Evolutionary conservation across 2,329 filamentous ascomycete species (phyloP), one percentile per base, ranked within the genome.

Genomic region (Pochonia chlamydosporia): DNA sequence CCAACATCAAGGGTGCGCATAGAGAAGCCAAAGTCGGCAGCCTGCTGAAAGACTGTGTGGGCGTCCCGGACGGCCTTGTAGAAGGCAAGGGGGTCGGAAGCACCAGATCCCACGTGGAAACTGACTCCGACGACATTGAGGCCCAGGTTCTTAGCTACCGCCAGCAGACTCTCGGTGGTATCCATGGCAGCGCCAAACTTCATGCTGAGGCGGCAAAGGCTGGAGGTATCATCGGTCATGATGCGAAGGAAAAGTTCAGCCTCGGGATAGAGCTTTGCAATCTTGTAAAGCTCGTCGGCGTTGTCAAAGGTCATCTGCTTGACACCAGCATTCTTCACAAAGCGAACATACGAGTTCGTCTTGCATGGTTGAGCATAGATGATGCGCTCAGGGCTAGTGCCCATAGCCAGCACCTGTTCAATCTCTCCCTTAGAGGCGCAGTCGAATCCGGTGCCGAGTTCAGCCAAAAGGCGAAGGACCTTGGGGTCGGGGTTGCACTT

Each of bases 251-350:
- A 95, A 36, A 99, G 82, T 73, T 96, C 89, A 24, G 93, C 93
- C 41, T 82, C 82, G 3, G 93, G 92, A 63, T 81, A 96, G 59
- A 93, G 81, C 68, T 89, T 87, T 69, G 95, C 93, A 68, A 95
- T 92, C 79, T 99, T 99, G 81, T 92, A 89, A 44, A 99, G 81
- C 77, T 99, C 93, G 67, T 99, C 93, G 65, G 87, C 82, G 60
- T 99, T 99, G 79, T 99, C 93, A 64, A 99, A 97, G 3, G 93
- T 99, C 92, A 99, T 97, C 76, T 96, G 89, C 73, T 87, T 92
- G 65, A 99, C 93, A 57, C 86, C 87, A 56, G 84, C 76, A 63
- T 82, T 79, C 62, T 87, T 83, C 54, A 95, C 93, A 63, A 91
- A 95, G 63, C 91, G 89, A 53, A 99, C 79, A 68, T 96, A 97